Conservation (phyloP, 441 rosid species). For the Iberis amara region DNA sequence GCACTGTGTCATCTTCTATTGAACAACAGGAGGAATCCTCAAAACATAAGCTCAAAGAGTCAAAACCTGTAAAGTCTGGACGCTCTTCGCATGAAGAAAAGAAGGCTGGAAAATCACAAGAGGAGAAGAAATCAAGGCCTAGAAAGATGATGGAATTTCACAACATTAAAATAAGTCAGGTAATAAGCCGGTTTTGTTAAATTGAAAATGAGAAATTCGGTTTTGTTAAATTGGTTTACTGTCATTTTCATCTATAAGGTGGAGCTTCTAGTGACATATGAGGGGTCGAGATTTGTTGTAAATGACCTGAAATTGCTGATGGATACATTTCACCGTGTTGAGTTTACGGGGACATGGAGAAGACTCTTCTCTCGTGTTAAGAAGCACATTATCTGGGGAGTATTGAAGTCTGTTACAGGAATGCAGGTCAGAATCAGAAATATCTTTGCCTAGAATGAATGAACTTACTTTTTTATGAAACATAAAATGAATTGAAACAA, state of each 20-base stretch:
- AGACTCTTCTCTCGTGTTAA: constrained; percentile 83
- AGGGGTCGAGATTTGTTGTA: constrained; percentile 89
- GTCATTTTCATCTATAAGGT: constrained; percentile 42
- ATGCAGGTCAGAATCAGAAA: constrained; percentile 60
- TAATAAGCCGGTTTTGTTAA: constrained; percentile 22
- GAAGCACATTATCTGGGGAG: constrained; percentile 95
- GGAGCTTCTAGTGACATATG: constrained; percentile 75
- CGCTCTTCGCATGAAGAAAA: constrained; percentile 85
- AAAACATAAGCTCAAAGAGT: constrained; percentile 57
- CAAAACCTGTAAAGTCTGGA: constrained; percentile 58
- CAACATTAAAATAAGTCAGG: constrained; percentile 92
- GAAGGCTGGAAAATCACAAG: constrained; percentile 58
- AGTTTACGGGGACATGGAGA: constrained; percentile 93
- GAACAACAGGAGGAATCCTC: constrained; percentile 76
- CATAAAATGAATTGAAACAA: not conserved
- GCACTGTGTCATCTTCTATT: constrained; percentile 42
- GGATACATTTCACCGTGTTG: constrained; percentile 83
- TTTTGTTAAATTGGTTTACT: constrained; percentile 20
- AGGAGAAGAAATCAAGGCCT: constrained; percentile 81
- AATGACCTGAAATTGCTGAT: constrained; percentile 84
- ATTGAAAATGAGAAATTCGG: not conserved
- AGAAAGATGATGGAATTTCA: constrained; percentile 79
- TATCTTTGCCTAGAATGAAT: not conserved
- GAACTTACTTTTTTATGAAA: too few species aligned
- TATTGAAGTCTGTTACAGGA: constrained; percentile 87